Percentiles rank a stretch among this genome's conserved stretches.
phyloP scores from a whole-genome alignment of 805 yeast species.

The Dipodascus geniculatus region DNA sequence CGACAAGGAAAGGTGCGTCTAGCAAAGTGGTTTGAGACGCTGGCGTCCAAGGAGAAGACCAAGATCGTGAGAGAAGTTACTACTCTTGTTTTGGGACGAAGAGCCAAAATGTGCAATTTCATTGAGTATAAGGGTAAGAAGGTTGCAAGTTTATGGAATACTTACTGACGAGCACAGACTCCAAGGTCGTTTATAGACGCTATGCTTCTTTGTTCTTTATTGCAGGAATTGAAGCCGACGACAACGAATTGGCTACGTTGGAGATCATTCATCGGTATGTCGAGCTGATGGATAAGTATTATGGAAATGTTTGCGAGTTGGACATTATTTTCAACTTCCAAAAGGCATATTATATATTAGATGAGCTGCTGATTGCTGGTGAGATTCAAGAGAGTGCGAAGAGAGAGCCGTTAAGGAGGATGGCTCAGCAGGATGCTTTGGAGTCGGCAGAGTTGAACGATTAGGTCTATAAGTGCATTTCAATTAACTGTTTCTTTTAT shows the following conservation, averaged over 20 bases:
- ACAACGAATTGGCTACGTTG: constrained; percentile 75
- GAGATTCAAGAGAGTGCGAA: constrained; percentile 73
- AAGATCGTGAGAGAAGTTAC: constrained; percentile 78
- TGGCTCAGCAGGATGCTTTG: constrained; percentile 76
- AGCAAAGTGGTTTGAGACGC: constrained; percentile 84
- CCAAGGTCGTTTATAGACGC: constrained; percentile 79
- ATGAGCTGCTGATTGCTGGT: constrained; percentile 85
- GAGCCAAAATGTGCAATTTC: constrained; percentile 93
- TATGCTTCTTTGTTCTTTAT: constrained; percentile 90
- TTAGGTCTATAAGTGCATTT: neutral
- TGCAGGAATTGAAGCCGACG: constrained; percentile 71
- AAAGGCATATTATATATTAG: constrained; percentile 83
- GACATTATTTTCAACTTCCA: constrained; percentile 95
- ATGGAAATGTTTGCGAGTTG: constrained; percentile 91
- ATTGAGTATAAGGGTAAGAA: constrained; percentile 57
- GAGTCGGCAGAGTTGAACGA: constrained; percentile 64
- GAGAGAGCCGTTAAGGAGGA: constrained; percentile 63
- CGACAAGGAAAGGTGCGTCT: constrained; percentile 93
- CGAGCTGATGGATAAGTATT: constrained; percentile 91
- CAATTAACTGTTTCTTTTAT: too few relatives aligned
- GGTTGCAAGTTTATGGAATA: neutral
- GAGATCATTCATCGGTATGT: constrained; percentile 89
- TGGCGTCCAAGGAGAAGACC: constrained; percentile 74
- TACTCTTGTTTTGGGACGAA: constrained; percentile 70
- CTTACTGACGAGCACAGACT: constrained; percentile 28